phyloP scores from a whole-genome alignment of 176 grass and related monocot species.

The Carex myosuroides region DNA sequence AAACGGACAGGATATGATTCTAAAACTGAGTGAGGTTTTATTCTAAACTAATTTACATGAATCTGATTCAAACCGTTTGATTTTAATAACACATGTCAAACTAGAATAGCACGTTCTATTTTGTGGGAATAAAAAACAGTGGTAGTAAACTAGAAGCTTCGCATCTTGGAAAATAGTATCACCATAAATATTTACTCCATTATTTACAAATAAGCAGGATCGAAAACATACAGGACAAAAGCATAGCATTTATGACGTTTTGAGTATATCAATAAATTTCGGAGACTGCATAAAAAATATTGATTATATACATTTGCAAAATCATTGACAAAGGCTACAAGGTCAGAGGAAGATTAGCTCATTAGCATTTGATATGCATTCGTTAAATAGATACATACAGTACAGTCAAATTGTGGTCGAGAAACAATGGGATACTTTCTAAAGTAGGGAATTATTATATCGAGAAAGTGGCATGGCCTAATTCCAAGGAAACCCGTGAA shows the following conservation, averaged over 20 bases:
- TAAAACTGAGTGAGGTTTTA: too few relatives aligned
- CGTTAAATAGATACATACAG: background rate
- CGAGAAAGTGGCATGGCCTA: conserved; percentile 5
- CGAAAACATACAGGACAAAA: background rate
- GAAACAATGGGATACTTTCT: background rate
- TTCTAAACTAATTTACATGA: too few relatives aligned
- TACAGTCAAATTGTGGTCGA: conserved; percentile 1
- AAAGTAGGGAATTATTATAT: background rate
- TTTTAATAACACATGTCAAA: too few relatives aligned
- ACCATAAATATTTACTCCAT: background rate
- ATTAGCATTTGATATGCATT: background rate
- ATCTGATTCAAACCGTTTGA: too few relatives aligned
- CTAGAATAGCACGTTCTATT: too few relatives aligned
- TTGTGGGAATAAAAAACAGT: background rate
- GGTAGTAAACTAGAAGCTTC: background rate
- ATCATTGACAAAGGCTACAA: background rate
- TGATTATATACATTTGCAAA: background rate
- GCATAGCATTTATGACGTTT: background rate
- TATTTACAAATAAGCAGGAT: background rate
- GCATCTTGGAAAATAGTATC: background rate
- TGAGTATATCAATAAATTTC: background rate
- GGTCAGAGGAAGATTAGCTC: background rate
- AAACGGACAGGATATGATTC: too few relatives aligned
- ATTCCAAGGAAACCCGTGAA: conserved; percentile 4
- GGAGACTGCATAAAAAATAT: background rate